Base-by-base conservation (phyloP, 2,329 filamentous ascomycete species). In the Fusarium sp. region DNA sequence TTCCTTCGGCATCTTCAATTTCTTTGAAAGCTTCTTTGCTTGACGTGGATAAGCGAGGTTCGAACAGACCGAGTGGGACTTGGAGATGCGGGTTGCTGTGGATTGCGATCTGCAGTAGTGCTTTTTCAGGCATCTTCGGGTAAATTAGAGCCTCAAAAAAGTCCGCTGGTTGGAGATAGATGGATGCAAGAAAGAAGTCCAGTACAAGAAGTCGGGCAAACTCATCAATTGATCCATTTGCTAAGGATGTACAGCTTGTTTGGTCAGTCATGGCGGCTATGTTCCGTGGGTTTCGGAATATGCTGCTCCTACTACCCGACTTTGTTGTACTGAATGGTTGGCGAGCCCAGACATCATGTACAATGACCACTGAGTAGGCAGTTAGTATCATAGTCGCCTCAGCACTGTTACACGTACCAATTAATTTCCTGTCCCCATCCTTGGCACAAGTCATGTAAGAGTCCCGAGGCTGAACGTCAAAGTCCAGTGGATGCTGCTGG, bases 61-160 rank as follows among this genome's bases (percentile, higher is more conserved):
- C 34, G 18, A 37, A 37, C 1, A 37, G 10, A 12, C 34, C 18
- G 0, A 37, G 10, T 4, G 34, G 34, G 10, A n/a, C 34, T 7
- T 37, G 18, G 1, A 37, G 34, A 12, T 37, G 34, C 1, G 18
- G 34, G 3, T 37, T 37, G 5, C 10, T 37, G 18, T 37, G 34
- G 10, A 37, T n/a, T 37, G 18, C 34, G 0, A 37, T 37, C 2
- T n/a, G 18, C 0, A 37, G 18, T 12, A 37, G 0, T n/a, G 34
- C 34, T 12, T n/a, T n/a, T 0, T n/a, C 34, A 3, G 34, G 10
- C 18, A 37, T n/a, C 2, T n/a, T 4, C 0, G 18, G 34, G 10
- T 37, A n/a, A 0, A 37, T n/a, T 0, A 37, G 10, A 12, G 34
- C 18, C 5, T 37, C 34, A 2, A 37, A 37, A 0, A n/a, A 37